Evolutionary conservation across 2,329 filamentous ascomycete species (phyloP), one percentile per base, ranked within the genome.

Genomic region (Alternaria brassicae): DNA sequence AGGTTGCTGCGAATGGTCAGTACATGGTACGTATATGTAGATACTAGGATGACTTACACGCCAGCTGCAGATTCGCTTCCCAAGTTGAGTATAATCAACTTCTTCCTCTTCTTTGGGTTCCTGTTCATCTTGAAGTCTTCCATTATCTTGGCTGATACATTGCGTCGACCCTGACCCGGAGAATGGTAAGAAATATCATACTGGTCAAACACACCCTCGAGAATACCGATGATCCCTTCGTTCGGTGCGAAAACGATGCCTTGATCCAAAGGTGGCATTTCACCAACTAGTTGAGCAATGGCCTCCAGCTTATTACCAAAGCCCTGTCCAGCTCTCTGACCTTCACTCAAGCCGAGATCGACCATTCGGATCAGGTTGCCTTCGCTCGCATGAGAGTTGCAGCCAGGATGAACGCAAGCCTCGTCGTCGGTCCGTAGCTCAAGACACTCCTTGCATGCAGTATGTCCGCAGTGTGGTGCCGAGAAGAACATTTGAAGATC

Each of bases 11-110:
- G 15, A 9, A 50, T 10, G 27, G 34, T 62, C 19, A 62, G 58
- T 40, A 17, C 13, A 6, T 36, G 3, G 13, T 4, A 12, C 28
- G 5, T 37, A 9, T 23, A 6, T 13, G 10, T 34, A 19, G 12
- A 2, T 5, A 5, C 4, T 47, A 34, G 9, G 21, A 8, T 48
- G 1, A 81, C 83, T 82, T 79, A 86, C 85, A 84, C 74, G 51
- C 88, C 88, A 30, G 88, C 83, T 3, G 88, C 85, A 53, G 84
- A 84, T 32, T 85, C 84, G 61, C 82, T 81, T 1, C 81, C 82
- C 2, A 87, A 77, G 56, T 86, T 84, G 28, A 91, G 76, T 15
- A 90, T 77, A 4, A 90, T 76, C 1, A 87, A 84, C 51, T 82
- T 84, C 28, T 72, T 75, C 21, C 47, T 72, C 62, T 15, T 73